A percentile compares a stretch with the other conserved stretches of the same genome.
Conservation (phyloP, 169 alveolate genomes). For the Prorocentrum cordatum region DNA sequence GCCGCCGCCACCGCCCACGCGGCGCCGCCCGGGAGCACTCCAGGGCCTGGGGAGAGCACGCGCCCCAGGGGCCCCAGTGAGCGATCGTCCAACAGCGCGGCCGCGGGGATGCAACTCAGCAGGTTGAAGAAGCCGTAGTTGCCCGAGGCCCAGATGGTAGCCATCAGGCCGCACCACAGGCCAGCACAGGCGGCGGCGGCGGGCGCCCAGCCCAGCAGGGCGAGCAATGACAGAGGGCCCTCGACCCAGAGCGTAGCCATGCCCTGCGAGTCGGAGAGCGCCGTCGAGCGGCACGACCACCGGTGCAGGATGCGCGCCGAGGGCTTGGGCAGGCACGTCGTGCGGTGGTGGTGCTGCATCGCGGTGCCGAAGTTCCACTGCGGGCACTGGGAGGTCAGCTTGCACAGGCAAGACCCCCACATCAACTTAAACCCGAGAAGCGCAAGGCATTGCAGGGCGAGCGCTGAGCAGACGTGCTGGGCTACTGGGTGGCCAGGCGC, state of each 20-base stretch:
- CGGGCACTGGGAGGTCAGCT: neutral
- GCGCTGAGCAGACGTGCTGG: neutral
- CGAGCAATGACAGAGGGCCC: conserved; percentile 33
- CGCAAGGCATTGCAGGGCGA: neutral
- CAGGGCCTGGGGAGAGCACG: neutral
- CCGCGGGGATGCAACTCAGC: conserved; percentile 10
- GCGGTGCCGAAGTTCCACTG: conserved; percentile 43
- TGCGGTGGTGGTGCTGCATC: conserved; percentile 56
- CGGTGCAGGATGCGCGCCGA: conserved; percentile 17
- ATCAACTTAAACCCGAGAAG: conserved; percentile 37
- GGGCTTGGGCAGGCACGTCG: conserved; percentile 49
- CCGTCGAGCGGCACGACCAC: neutral
- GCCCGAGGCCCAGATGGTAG: conserved; percentile 16
- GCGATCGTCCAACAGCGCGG: conserved; percentile 13
- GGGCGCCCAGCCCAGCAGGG: conserved; percentile 18
- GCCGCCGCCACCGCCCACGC: neutral
- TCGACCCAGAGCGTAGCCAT: conserved; percentile 24
- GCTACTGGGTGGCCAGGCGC: neutral
- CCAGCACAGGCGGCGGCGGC: neutral
- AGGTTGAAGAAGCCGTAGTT: conserved; percentile 42
- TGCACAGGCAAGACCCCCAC: conserved; percentile 67
- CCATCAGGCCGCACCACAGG: conserved; percentile 45
- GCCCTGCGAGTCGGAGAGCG: neutral
- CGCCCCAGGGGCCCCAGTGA: neutral
- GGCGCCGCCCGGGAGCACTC: neutral